Evolutionary conservation across 2,329 filamentous ascomycete species (phyloP), one percentile per base, ranked within the genome.

Genomic region (Aspergillus novofumigatus): DNA sequence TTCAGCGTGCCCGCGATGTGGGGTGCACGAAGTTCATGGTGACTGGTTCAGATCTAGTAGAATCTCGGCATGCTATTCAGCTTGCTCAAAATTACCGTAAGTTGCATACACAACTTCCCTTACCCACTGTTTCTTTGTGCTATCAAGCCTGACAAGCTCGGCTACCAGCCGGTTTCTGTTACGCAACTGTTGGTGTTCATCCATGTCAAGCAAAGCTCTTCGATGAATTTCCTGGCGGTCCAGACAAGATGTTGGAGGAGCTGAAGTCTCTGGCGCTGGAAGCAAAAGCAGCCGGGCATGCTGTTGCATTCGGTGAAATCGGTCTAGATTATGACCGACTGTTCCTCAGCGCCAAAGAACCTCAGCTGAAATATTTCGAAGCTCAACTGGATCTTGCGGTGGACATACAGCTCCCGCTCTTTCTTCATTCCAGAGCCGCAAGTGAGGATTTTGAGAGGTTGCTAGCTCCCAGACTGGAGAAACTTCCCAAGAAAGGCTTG

Each of bases 241-340:
- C 78, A 67, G 23, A 70, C 26, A 70, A 72, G 49, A 67, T 79
- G 65, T 62, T 80, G 7, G 80, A 86, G 57, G 80, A 83, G 29
- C 81, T 97, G n/a, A 81, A 81, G 48, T 69, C 77, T 6, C 78
- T 97, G 2, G 84, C 92, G 3, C 69, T 82, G 2, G 76, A 84
- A 38, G 83, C 85, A 1, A 85, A 84, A 64, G 71, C 74, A 51
- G 71, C 73, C 10, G 82, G 83, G 0, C 81, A 90, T 44, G 87
- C 91, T 1, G 83, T 84, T 6, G 93, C 94, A 6, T 92, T 97
- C 71, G 94, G 94, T 51, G 94, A 99, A 75, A 91, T 99, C 60
- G 94, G 94, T 1, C 87, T 99, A 3, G 94, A 99, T 76, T 99
- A 97, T 71, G 94, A 99, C 76, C 86, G 94, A 1, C 78, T 99